Conservation (phyloP, 208 protist genomes). For the Naegleria fowleri region DNA sequence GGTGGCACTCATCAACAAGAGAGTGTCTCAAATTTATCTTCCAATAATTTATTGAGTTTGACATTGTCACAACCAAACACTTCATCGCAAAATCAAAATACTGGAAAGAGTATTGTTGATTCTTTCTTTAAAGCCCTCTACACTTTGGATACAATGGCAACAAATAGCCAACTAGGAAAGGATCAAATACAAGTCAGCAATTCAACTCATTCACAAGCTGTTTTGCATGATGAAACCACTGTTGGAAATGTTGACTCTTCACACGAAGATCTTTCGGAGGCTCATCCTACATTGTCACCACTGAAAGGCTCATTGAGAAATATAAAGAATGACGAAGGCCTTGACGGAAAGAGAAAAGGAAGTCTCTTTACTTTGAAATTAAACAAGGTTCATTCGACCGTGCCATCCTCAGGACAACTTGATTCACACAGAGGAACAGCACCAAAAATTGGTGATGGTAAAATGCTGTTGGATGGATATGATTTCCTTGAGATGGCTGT, state of each 20-base stretch:
- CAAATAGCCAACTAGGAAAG: background rate
- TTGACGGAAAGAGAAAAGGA: background rate
- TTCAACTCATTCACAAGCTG: background rate
- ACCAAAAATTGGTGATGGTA: background rate
- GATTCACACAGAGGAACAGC: too few species aligned
- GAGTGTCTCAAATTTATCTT: background rate
- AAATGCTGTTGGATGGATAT: background rate
- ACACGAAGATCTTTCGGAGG: background rate
- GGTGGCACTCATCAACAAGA: background rate
- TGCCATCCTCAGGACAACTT: background rate
- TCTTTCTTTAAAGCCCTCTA: constrained; percentile 9
- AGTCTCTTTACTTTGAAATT: background rate
- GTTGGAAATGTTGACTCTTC: background rate
- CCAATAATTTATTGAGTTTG: background rate
- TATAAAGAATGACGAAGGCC: background rate
- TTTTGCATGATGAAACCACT: background rate
- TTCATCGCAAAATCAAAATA: background rate
- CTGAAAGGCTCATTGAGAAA: background rate
- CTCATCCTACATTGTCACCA: background rate
- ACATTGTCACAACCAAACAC: background rate
- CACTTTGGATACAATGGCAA: background rate
- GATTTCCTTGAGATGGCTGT: background rate
- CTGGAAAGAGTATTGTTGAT: background rate
- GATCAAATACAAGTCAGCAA: background rate
- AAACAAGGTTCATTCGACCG: background rate